Percentiles rank a stretch among this genome's conserved stretches.
phyloP scores from a whole-genome alignment of 371 early-diverging fungal genomes.

The Rhizopus stolonifer region DNA sequence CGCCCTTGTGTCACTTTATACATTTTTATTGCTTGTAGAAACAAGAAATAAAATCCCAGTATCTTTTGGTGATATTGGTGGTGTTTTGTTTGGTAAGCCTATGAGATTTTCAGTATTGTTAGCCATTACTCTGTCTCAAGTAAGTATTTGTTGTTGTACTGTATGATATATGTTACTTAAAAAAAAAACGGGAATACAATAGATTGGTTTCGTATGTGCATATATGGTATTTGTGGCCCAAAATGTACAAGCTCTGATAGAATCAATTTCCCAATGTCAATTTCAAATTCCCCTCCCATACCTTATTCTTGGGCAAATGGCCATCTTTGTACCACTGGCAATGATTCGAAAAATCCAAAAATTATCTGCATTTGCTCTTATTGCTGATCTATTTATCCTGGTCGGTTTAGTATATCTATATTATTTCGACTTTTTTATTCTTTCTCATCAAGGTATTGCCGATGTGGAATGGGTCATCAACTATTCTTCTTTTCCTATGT shows the following conservation, averaged over 20 bases:
- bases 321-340: constrained; percentile 78
- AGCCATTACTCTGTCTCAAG: constrained; percentile 79
- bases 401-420: constrained; percentile 81
- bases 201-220: constrained; percentile 86
- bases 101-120: constrained; percentile 70
- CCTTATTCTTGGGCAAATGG: constrained; percentile 69
- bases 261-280: constrained; percentile 54
- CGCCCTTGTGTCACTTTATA: constrained; percentile 55
- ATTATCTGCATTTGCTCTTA: constrained; percentile 72
- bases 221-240: constrained; percentile 89
- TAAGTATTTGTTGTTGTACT: too few species aligned
- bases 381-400: constrained; percentile 84
- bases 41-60: constrained; percentile 58
- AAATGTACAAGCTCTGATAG: constrained; percentile 71
- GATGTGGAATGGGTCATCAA: constrained; percentile 55
- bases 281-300: constrained; percentile 29
- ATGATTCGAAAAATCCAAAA: constrained; percentile 83
- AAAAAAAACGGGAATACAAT: constrained; percentile 3
- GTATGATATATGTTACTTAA: constrained; percentile 66
- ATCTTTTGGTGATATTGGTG: constrained; percentile 73
- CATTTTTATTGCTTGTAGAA: constrained; percentile 62
- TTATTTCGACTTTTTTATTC: constrained; percentile 69
- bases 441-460: constrained; percentile 60
- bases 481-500: constrained; percentile 69
- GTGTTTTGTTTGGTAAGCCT: constrained; percentile 69